phyloP scores from a whole-genome alignment of 139 green algal genomes.

The Chlorella sp. region DNA sequence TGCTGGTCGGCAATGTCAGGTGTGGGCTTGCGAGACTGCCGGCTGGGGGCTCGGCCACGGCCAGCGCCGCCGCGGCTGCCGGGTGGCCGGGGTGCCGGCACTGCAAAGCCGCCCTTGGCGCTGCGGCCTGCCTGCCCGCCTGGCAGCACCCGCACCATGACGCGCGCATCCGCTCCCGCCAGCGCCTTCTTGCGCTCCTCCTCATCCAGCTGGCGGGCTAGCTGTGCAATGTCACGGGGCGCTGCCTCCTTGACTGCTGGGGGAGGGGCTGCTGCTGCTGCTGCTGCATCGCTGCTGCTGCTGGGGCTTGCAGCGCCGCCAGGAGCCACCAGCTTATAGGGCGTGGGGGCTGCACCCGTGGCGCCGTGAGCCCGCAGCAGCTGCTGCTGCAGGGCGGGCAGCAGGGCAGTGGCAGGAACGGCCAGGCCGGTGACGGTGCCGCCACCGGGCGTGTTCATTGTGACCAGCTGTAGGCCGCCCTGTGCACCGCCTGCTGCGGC shows the following conservation, averaged over 20 bases:
- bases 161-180: conserved; percentile 14
- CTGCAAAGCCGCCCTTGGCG: not conserved
- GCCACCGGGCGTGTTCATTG: not conserved
- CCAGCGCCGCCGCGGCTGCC: not conserved
- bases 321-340: not conserved
- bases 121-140: not conserved
- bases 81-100: not conserved
- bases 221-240: not conserved
- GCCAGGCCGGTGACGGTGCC: conserved; percentile 9
- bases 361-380: not conserved
- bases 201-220: conserved; percentile 32
- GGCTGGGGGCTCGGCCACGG: not conserved
- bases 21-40: not conserved
- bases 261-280: not conserved
- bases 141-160: not conserved
- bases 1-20: not conserved
- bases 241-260: not conserved
- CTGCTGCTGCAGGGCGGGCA: conserved; percentile 15
- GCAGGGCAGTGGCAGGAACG: not conserved
- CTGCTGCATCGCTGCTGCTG: not conserved
- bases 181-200: conserved; percentile 18
- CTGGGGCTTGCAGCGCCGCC: not conserved
- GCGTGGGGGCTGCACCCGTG: not conserved
- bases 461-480: conserved; percentile 5
- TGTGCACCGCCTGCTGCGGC: not conserved